phyloP scores from a whole-genome alignment of 176 grass and related monocot species.

The Musa beccarii region DNA sequence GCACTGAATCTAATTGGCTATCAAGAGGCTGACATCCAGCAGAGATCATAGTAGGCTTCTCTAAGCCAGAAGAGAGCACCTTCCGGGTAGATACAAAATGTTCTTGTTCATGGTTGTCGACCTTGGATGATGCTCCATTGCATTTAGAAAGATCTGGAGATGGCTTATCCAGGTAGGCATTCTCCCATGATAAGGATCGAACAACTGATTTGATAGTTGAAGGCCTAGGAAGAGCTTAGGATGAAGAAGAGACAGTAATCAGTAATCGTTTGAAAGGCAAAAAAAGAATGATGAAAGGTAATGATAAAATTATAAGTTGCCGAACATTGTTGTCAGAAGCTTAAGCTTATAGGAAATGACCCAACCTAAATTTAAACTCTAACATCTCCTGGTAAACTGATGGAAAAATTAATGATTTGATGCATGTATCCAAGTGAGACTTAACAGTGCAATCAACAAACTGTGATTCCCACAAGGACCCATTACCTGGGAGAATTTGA shows the following conservation, averaged over 20 bases:
- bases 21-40: slow-evolving; percentile 43
- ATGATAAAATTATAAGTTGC: slow-evolving; percentile 13
- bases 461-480: too few species aligned
- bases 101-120: slow-evolving; percentile 39
- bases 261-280: background rate
- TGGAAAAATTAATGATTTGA: background rate
- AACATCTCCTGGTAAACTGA: background rate
- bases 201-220: slow-evolving; percentile 34
- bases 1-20: slow-evolving; percentile 41
- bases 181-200: slow-evolving; percentile 52
- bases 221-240: slow-evolving; percentile 21
- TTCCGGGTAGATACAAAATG: slow-evolving; percentile 38
- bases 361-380: background rate
- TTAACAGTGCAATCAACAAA: too few species aligned
- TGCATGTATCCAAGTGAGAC: too few species aligned
- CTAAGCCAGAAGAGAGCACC: slow-evolving; percentile 47
- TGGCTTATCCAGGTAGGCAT: slow-evolving; percentile 30
- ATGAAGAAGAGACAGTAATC: slow-evolving; percentile 19
- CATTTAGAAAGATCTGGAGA: slow-evolving; percentile 6
- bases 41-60: slow-evolving; percentile 32
- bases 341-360: background rate
- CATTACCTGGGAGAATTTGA: too few species aligned
- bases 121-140: slow-evolving; percentile 15
- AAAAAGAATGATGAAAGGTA: background rate
- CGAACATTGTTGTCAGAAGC: background rate